Base-by-base conservation (phyloP, 106 monocot genomes). In the Phalaenopsis aphrodite region DNA sequence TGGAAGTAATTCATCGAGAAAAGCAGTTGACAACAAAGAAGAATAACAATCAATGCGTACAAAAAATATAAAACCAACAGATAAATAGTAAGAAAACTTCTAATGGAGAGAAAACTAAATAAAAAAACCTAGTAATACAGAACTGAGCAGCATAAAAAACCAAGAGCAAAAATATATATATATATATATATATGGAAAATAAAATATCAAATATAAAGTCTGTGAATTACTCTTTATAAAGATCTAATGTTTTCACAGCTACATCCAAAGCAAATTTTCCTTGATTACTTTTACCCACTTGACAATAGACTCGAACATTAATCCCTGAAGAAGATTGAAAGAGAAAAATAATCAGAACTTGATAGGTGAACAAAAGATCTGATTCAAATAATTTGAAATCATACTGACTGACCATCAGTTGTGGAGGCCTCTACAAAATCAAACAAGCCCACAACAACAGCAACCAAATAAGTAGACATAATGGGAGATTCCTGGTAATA, bases 391-490 rank as follows among this genome's bases (percentile, higher is more conserved):
- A 76, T 47, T 45, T 57, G 42, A 37, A 69, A 38, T 42, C 42
- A 76, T 42, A 45, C 21, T 75, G n/a, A 12, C 39, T 75, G 89
- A 94, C 97, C 97, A 86, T 92, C 92, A 75, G 86, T 38, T 75
- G 90, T 78, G 45, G 36, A 30, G 66, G 61, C 90, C 85, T 98
- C 94, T 77, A 98, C 83, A 85, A 85, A 92, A 80, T 98, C 97
- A 85, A 98, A 94, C 65, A 92, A 85, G 61, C 97, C 94, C 76
- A 98, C 85, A 82, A 98, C 92, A 55, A 98, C 82, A 55, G 97
- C 97, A 55, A 98, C 97, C 81, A 98, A 85, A 81, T 98, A 98
- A 72, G 97, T 94, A 76, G 97, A 98, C 97, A 98, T 98, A 78
- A 98, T 84, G 69, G 97, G 97, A 23, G 97, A 92, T 75, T 98